phyloP scores from a whole-genome alignment of 441 rosid species.

The Adansonia grandidieri region DNA sequence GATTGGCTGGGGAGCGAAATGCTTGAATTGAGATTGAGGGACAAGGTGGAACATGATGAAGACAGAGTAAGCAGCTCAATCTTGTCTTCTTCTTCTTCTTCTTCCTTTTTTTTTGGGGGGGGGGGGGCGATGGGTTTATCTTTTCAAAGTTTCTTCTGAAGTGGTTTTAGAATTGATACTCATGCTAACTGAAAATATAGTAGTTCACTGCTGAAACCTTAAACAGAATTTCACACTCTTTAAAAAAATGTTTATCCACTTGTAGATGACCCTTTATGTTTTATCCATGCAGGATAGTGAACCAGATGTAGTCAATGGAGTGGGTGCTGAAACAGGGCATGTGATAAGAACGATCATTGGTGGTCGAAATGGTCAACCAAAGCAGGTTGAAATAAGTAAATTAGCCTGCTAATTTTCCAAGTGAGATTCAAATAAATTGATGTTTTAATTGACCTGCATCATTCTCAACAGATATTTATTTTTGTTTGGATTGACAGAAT shows the following conservation, averaged over 20 bases:
- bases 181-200: background rate
- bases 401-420: background rate
- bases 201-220: background rate
- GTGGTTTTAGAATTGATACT: background rate
- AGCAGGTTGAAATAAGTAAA: conserved; percentile 61
- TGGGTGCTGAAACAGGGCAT: conserved; percentile 92
- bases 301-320: conserved; percentile 86
- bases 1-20: conserved; percentile 97
- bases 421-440: background rate
- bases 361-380: conserved; percentile 87
- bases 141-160: conserved; percentile 1
- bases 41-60: conserved; percentile 75
- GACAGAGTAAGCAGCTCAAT: conserved; percentile 63
- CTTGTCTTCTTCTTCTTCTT: too few relatives aligned
- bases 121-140: too few relatives aligned
- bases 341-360: conserved; percentile 85
- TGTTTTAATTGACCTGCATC: background rate
- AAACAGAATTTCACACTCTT: background rate
- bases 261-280: conserved; percentile 7
- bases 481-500: conserved; percentile 54
- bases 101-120: too few relatives aligned
- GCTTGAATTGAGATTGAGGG: conserved; percentile 88
- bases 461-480: conserved; percentile 19
- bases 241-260: background rate
- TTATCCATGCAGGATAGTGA: conserved; percentile 78